Evolutionary conservation across 208 protist species (phyloP).

Genomic region (Trypanosoma boissoni): DNA sequence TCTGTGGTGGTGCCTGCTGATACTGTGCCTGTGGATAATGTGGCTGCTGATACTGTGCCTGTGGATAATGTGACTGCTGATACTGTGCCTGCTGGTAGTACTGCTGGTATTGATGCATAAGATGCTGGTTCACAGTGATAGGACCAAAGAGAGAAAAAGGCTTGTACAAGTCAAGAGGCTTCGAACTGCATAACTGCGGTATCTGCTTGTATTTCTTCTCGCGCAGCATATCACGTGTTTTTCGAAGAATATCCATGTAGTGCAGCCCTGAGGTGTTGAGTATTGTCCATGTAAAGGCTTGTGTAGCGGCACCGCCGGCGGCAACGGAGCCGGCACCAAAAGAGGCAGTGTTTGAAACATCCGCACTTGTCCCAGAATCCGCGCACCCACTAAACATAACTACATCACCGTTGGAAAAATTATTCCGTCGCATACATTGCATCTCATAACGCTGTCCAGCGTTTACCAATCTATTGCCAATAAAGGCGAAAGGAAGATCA

Average conservation of each 20-base stretch:
- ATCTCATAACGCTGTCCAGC: constrained; percentile 40
- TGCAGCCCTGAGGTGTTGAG: constrained; percentile 59
- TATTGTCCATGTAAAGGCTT: constrained; percentile 74
- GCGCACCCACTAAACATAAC: constrained; percentile 89
- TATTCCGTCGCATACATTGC: constrained; percentile 59
- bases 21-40: constrained; percentile 13
- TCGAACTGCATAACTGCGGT: constrained; percentile 88
- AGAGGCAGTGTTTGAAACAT: constrained; percentile 42
- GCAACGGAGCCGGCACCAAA: constrained; percentile 39
- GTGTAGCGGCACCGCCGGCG: constrained; percentile 81
- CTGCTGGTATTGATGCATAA: constrained; percentile 64
- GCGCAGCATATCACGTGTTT: constrained; percentile 70
- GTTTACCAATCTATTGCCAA: constrained; percentile 27
- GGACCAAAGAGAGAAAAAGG: constrained; percentile 86
- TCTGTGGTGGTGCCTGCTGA: constrained; percentile 9
- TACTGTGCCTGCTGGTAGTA: constrained; percentile 41
- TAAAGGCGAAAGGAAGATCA: constrained; percentile 87
- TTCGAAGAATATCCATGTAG: constrained; percentile 82
- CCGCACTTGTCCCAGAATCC: constrained; percentile 85
- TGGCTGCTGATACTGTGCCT: constrained; percentile 20
- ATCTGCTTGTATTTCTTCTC: constrained; percentile 77
- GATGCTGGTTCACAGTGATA: constrained; percentile 54
- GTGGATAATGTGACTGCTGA: constrained; percentile 35
- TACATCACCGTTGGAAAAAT: constrained; percentile 81
- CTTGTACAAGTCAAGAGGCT: constrained; percentile 87